Evolutionary conservation across 148 eudicot genomes (phyloP), one percentile per base, ranked within the genome.

Genomic region (Cornus florida): DNA sequence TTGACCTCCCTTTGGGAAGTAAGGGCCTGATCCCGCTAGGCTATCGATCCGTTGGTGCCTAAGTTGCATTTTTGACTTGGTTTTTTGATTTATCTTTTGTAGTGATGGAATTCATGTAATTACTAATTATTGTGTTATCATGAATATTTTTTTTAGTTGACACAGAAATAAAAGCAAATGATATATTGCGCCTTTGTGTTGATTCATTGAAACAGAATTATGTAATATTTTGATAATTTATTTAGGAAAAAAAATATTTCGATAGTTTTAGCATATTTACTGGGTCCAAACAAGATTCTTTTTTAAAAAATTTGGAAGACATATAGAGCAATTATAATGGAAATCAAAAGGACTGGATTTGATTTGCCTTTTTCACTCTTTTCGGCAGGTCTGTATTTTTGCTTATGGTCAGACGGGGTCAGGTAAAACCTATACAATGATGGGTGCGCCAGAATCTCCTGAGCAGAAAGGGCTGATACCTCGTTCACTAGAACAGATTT

Each of bases 321-420:
- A 28, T 28, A 28, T 28, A 28, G 28, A 28, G 28, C 28, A 28
- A 28, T 28, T 28, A 28, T 28, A 28, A 28, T 28, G 28, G 28
- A 28, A 28, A 28, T 28, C 28, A 28, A 28, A 28, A 28, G 28
- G 20, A 73, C 31, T 8, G 46, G 33, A 16, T 74, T 74, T 32
- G 46, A 56, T 22, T n/a, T 75, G 53, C 69, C n/a, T 75, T n/a
- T 35, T 75, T 32, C 56, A 32, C 13, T 67, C 5, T 75, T 31
- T 73, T 60, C 75, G 77, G 76, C 80, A 92, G 97, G 97, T 92
- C 24, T 92, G 94, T 74, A 91, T 92, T 67, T 92, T 92, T 82
- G 94, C 97, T 24, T 92, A 92, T 76, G 97, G 97, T 39, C 97
- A 92, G 75, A 92, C 97, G 7, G 97, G 97, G 8, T 92, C 97